phyloP scores from a whole-genome alignment of 2,329 filamentous ascomycete species.

The Pestalotiopsis fici region DNA sequence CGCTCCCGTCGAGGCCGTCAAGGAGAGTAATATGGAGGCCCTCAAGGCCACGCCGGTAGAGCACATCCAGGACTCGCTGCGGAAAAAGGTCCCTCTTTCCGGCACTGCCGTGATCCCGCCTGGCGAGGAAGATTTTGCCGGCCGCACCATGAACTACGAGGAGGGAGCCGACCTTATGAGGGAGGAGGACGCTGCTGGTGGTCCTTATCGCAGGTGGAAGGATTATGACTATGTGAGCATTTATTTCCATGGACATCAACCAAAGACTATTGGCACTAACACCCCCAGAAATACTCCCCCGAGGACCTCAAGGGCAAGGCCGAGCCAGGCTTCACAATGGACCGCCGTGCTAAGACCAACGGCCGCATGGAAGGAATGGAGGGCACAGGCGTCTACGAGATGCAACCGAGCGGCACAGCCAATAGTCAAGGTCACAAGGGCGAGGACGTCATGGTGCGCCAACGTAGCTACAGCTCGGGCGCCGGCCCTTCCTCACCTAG shows the following conservation, averaged over 20 bases:
- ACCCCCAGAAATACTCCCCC: constrained; percentile 63
- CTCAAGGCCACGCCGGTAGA: constrained; percentile 79
- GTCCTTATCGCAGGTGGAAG: constrained; percentile 77
- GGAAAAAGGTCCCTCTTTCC: constrained; percentile 76
- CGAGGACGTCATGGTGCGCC: constrained; percentile 27
- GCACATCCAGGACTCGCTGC: constrained; percentile 73
- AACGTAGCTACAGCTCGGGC: constrained; percentile 43
- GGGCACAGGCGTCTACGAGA: constrained; percentile 45
- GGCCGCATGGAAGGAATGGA: constrained; percentile 19
- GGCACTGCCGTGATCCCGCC: constrained; percentile 78
- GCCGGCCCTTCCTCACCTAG: background rate
- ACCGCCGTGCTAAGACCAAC: constrained; percentile 62
- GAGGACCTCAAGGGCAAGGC: constrained; percentile 83
- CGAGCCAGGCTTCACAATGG: constrained; percentile 72
- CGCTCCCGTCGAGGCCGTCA: constrained; percentile 77
- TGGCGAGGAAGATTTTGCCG: constrained; percentile 67
- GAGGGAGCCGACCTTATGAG: constrained; percentile 88
- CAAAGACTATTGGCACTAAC: background rate
- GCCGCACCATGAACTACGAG: constrained; percentile 73
- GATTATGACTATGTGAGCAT: constrained; percentile 74
- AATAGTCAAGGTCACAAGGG: constrained; percentile 18
- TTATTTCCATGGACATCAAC: too few species aligned
- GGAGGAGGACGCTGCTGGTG: constrained; percentile 66
- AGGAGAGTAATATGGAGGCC: constrained; percentile 72
- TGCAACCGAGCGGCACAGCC: constrained; percentile 38